phyloP scores from a whole-genome alignment of 2,329 filamentous ascomycete genomes.

The Alternaria incomplexa region DNA sequence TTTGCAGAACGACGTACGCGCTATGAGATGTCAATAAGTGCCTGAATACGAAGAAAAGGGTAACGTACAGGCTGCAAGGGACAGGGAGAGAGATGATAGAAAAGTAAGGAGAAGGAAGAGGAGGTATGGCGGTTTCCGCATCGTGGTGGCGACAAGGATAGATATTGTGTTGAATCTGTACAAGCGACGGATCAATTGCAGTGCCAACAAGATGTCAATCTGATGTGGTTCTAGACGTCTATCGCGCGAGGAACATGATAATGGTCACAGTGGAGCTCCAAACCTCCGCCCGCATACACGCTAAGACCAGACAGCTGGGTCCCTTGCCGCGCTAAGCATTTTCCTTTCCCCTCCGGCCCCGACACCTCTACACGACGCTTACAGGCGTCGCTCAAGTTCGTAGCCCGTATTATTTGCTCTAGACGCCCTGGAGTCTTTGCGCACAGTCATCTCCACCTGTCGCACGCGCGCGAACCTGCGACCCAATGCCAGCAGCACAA shows the following conservation, averaged over 20 bases:
- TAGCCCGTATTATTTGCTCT: neutral
- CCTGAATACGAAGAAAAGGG: neutral
- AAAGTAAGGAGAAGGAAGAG: constrained; percentile 35
- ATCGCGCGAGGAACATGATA: neutral
- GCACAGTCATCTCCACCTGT: constrained; percentile 6
- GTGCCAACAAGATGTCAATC: neutral
- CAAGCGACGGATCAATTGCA: neutral
- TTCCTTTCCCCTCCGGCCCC: constrained; percentile 35
- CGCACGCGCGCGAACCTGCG: constrained; percentile 24
- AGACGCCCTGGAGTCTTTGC: neutral
- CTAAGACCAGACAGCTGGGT: constrained; percentile 21
- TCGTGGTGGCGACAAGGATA: constrained; percentile 8
- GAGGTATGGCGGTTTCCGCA: constrained; percentile 30
- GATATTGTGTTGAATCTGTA: neutral
- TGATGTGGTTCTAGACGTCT: neutral
- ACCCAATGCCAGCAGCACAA: constrained; percentile 43
- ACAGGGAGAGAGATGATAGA: constrained; percentile 45
- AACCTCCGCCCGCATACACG: constrained; percentile 21
- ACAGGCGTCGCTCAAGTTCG: constrained; percentile 14
- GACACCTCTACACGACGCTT: constrained; percentile 19
- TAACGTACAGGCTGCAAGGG: constrained; percentile 53
- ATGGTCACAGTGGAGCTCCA: constrained; percentile 13
- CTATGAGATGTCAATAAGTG: constrained; percentile 31
- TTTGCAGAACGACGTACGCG: constrained; percentile 72
- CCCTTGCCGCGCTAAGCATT: constrained; percentile 40